Percentiles rank a stretch among this genome's conserved stretches.
Conservation (phyloP, 2,329 filamentous ascomycete genomes). For the Neofusicoccum umdonicola region DNA sequence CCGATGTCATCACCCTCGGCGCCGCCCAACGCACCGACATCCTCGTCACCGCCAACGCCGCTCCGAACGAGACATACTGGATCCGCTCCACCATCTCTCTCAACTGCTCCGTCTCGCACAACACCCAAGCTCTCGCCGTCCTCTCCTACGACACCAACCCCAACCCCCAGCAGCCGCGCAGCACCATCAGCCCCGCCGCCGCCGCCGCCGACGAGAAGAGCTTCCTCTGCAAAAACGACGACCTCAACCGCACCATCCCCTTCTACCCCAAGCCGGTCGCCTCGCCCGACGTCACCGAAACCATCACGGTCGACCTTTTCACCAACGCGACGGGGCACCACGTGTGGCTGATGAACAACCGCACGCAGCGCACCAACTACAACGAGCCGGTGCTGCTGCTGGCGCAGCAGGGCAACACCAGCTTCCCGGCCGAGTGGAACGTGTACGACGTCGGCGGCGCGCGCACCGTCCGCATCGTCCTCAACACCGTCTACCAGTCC, state of each 20-base stretch:
- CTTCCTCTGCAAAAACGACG: not conserved
- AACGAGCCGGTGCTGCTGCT: slow-evolving; percentile 39
- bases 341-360: not conserved
- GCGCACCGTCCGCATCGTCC: not conserved
- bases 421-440: slow-evolving; percentile 28
- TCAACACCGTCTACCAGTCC: slow-evolving; percentile 23
- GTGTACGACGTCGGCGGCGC: slow-evolving; percentile 35
- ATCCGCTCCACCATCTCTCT: slow-evolving; percentile 29
- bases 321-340: not conserved
- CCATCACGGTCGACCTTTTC: not conserved
- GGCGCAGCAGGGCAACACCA: slow-evolving; percentile 31
- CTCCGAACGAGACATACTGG: slow-evolving; percentile 31
- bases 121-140: not conserved
- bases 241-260: not conserved
- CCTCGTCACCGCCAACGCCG: slow-evolving; percentile 33
- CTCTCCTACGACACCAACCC: too few relatives aligned
- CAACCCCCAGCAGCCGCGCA: too few relatives aligned
- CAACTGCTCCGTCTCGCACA: not conserved
- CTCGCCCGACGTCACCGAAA: not conserved
- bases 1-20: slow-evolving; percentile 38
- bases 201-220: not conserved
- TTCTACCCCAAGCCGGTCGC: not conserved
- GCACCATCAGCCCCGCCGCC: too few relatives aligned
- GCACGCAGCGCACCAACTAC: slow-evolving; percentile 30
- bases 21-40: slow-evolving; percentile 40